A percentile compares a stretch with the other conserved stretches of the same genome.
Evolutionary conservation across 1,139 yeast genomes (phyloP).

Genomic region (Saccharomyces hybrid): DNA sequence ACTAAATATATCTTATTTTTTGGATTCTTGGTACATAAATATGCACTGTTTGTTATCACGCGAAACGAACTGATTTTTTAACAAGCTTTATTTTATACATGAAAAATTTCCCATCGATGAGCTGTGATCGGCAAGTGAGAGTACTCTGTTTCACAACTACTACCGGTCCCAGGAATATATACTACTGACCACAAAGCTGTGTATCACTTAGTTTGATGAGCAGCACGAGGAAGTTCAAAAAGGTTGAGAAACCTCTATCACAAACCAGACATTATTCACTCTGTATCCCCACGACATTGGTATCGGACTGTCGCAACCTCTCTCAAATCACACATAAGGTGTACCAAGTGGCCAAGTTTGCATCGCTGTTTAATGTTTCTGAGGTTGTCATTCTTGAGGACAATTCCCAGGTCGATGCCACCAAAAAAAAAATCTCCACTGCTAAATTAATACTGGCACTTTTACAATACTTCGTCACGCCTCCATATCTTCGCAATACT

Average conservation of each 20-base stretch:
- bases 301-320: conserved; percentile 53
- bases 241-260: conserved; percentile 19
- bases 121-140: background rate
- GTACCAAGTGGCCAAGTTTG: conserved; percentile 72
- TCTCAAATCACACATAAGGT: conserved; percentile 68
- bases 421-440: conserved; percentile 28
- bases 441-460: conserved; percentile 59
- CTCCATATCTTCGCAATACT: conserved; percentile 66
- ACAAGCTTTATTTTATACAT: background rate
- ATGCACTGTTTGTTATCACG: background rate
- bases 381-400: conserved; percentile 66
- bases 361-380: conserved; percentile 57
- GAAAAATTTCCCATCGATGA: background rate
- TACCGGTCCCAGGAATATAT: too few species aligned
- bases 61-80: background rate
- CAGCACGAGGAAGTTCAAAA: conserved; percentile 15
- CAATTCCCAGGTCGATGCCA: conserved; percentile 11
- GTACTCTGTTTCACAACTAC: background rate
- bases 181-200: background rate
- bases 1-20: background rate
- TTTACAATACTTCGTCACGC: conserved; percentile 78
- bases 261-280: conserved; percentile 38
- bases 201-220: background rate
- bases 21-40: background rate
- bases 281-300: conserved; percentile 60